phyloP scores from a whole-genome alignment of 1,284 basidiomycete species.

The Cryptococcus wingfieldii region DNA sequence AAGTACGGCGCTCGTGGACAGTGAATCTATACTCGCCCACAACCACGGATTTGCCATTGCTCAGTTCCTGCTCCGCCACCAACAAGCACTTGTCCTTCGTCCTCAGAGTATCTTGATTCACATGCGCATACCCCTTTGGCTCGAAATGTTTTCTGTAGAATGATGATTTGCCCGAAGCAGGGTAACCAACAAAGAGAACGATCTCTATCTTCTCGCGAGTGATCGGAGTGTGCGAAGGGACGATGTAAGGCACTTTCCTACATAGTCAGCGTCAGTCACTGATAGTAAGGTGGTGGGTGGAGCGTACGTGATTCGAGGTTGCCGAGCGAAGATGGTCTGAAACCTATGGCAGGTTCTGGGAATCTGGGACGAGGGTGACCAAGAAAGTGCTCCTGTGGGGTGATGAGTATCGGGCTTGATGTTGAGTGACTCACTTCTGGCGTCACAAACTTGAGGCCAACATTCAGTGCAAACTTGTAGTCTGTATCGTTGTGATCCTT shows the following conservation, averaged over 20 bases:
- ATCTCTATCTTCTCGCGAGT: conserved; percentile 56
- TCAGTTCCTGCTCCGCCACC: conserved; percentile 58
- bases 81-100: conserved; percentile 70
- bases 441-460: conserved; percentile 67
- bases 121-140: conserved; percentile 65
- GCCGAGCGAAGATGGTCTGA: conserved; percentile 28
- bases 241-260: conserved; percentile 55
- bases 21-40: conserved; percentile 57
- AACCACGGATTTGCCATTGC: conserved; percentile 63
- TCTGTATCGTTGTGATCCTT: conserved; percentile 74
- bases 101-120: conserved; percentile 77
- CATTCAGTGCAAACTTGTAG: conserved; percentile 76
- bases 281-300: background rate
- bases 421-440: conserved; percentile 52
- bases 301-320: conserved; percentile 21
- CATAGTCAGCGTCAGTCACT: conserved; percentile 6
- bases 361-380: conserved; percentile 50
- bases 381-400: conserved; percentile 61
- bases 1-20: background rate
- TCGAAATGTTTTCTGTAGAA: conserved; percentile 70
- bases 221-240: conserved; percentile 62
- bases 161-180: conserved; percentile 80
- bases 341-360: conserved; percentile 38
- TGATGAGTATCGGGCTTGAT: background rate
- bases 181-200: conserved; percentile 82